Evolutionary conservation across 2,329 filamentous ascomycete genomes (phyloP), one percentile per base, ranked within the genome.

Genomic region (Berkeleyomyces basicola): DNA sequence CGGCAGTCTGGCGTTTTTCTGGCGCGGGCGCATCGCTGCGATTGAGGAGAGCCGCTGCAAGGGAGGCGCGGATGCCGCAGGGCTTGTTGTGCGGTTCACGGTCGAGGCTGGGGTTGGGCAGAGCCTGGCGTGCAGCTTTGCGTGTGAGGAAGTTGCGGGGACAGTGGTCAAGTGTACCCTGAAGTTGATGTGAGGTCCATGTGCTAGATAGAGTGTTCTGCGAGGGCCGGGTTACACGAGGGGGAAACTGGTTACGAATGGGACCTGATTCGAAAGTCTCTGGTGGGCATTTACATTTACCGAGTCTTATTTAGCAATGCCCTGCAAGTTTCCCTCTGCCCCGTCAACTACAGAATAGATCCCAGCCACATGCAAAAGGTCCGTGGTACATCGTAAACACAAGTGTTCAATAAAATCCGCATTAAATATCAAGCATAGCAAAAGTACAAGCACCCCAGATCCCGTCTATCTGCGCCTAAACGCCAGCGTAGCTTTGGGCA

Each of bases 101-200:
- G 80, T 84, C 0, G 74, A 80, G 0, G 70, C 90, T 23, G 78
- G 72, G 1, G 74, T 74, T 3, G 70, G 76, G 0, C 78, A 81
- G 16, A 81, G 86, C 63, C 74, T 78, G 2, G 80, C 93, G 42
- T 78, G 78, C 33, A 88, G 84, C 65, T 82, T 91, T 58, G 87
- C 88, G 71, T 97, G 91, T 67, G 92, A 96, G 73, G 85, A 90
- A 51, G 86, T 97, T 68, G 88, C 84, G 2, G 83, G 83, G 1
- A 84, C 82, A 0, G 70, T 75, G 40, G 70, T 79, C 46, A 67
- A 70, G 36, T 58, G 40, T 43, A 49, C 42, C 9, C 9, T 49
- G 10, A 44, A 43, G 11, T 31, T 61, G 16, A 37, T 49, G n/a
- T 61, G 44, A 61, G 9, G 33, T 46, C 9, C 49, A 23, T 2